A percentile compares a stretch with the other conserved stretches of the same genome.
Conservation (phyloP, 768 basidiomycete species). For the Rhizopogon vinicolor region DNA sequence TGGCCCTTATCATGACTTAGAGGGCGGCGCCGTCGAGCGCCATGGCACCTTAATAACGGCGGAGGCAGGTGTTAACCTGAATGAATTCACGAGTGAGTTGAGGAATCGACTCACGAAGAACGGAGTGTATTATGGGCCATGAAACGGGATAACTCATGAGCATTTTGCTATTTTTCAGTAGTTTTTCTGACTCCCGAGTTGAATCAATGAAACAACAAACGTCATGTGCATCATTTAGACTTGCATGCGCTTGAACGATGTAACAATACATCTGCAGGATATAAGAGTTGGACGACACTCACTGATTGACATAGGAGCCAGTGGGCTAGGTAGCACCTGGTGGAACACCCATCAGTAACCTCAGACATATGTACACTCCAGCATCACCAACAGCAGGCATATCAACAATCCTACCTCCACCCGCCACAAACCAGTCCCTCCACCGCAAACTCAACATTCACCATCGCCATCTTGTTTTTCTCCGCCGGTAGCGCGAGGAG, state of each 20-base stretch:
- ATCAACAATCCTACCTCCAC: no score
- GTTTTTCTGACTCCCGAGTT: no score
- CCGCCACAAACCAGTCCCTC: neutral
- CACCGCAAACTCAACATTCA: slow-evolving; percentile 9
- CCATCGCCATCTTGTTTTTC: neutral
- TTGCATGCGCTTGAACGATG: no score
- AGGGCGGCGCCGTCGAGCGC: slow-evolving; percentile 6
- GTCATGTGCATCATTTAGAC: no score
- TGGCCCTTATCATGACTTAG: slow-evolving; percentile 7
- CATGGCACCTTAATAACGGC: slow-evolving; percentile 10
- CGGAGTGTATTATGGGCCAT: neutral
- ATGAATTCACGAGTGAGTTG: neutral
- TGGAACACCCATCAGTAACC: slow-evolving; percentile 9
- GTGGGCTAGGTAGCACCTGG: no score
- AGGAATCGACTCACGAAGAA: neutral
- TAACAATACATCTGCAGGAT: no score
- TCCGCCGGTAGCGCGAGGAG: no score
- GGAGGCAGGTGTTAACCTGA: slow-evolving; percentile 2
- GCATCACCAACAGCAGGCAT: slow-evolving; percentile 3
- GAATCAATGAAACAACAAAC: no score
- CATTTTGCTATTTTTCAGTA: neutral
- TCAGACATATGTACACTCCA: slow-evolving; percentile 8
- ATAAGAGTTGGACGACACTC: no score
- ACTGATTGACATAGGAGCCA: no score
- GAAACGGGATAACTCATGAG: neutral